phyloP scores from a whole-genome alignment of 495 filamentous ascomycete species.

The Thermothielavioides terrestris region DNA sequence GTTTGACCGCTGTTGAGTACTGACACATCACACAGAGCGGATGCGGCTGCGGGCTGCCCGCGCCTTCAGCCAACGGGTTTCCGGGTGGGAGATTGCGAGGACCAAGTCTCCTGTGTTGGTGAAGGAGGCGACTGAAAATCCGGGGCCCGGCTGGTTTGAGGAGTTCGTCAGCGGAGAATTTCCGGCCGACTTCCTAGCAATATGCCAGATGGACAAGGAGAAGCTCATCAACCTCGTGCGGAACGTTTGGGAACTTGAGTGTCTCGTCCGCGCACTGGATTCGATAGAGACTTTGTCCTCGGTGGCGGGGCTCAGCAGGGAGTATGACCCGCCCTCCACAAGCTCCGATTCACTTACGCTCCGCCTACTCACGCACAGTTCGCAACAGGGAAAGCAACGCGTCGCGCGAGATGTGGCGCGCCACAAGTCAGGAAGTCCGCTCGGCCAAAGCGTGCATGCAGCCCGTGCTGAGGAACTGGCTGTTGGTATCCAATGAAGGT shows the following conservation, averaged over 20 bases:
- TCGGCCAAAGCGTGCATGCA: constrained; percentile 35
- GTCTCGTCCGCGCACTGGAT: constrained; percentile 56
- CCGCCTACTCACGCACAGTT: neutral
- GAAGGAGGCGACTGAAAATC: constrained; percentile 14
- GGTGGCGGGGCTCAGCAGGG: constrained; percentile 34
- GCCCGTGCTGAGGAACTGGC: constrained; percentile 38
- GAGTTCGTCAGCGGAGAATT: constrained; percentile 28
- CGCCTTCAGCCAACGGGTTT: constrained; percentile 45
- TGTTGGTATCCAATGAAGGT: constrained; percentile 32
- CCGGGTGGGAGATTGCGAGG: constrained; percentile 35
- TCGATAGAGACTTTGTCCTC: constrained; percentile 50
- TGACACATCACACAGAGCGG: constrained; percentile 33
- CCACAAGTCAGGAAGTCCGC: constrained; percentile 32
- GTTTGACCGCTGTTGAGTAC: constrained; percentile 16
- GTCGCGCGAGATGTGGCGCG: constrained; percentile 38
- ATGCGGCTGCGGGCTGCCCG: constrained; percentile 58
- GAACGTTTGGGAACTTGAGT: constrained; percentile 66
- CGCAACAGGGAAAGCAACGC: constrained; percentile 17
- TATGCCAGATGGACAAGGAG: constrained; percentile 25
- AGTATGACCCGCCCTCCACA: constrained; percentile 27
- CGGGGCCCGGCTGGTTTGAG: constrained; percentile 34
- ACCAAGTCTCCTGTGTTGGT: constrained; percentile 26
- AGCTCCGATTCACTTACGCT: neutral
- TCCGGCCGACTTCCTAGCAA: constrained; percentile 27
- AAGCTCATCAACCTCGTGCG: constrained; percentile 46